Percentiles rank a stretch among this genome's conserved stretches.
Conservation (phyloP, 2,329 filamentous ascomycete species). For the Zymoseptoria tritici region DNA sequence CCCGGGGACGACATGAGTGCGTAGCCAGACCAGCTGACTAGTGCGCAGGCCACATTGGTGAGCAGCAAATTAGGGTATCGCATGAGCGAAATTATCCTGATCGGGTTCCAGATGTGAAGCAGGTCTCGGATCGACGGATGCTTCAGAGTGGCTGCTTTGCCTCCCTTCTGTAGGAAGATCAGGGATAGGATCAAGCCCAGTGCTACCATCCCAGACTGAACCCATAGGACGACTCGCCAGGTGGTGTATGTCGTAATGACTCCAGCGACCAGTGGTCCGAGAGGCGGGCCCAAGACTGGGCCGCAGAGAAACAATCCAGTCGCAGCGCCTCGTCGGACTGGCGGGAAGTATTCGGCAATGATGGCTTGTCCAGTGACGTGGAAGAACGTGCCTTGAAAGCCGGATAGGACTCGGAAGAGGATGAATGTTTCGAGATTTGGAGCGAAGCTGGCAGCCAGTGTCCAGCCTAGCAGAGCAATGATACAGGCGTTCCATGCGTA, state of each 20-base stretch:
- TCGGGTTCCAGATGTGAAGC: slow-evolving; percentile 59
- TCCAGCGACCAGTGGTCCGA: slow-evolving; percentile 62
- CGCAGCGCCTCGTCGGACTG: slow-evolving; percentile 59
- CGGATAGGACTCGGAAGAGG: slow-evolving; percentile 62
- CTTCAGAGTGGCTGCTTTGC: slow-evolving; percentile 31
- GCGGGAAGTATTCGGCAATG: slow-evolving; percentile 47
- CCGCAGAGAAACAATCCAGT: slow-evolving; percentile 66
- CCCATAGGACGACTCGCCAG: slow-evolving; percentile 71
- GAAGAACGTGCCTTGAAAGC: slow-evolving; percentile 67
- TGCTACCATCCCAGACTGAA: slow-evolving; percentile 59
- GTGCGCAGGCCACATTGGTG: slow-evolving; percentile 51
- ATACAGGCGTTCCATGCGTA: slow-evolving; percentile 49
- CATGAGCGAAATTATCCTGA: slow-evolving; percentile 54
- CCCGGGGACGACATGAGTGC: slow-evolving; percentile 56
- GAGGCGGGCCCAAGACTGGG: slow-evolving; percentile 56
- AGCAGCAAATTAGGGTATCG: slow-evolving; percentile 60
- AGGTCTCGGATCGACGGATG: slow-evolving; percentile 40
- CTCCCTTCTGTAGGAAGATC: slow-evolving; percentile 55
- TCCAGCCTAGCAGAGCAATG: slow-evolving; percentile 56
- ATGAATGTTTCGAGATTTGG: slow-evolving; percentile 63
- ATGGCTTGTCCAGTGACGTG: slow-evolving; percentile 62
- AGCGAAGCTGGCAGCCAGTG: slow-evolving; percentile 60
- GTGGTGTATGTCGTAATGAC: slow-evolving; percentile 64
- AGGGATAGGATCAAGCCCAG: slow-evolving; percentile 51
- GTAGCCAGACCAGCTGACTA: slow-evolving; percentile 67